A percentile compares a stretch with the other conserved stretches of the same genome.
Evolutionary conservation across 805 yeast genomes (phyloP).

Genomic region (Wickerhamomyces hampshirensis): DNA sequence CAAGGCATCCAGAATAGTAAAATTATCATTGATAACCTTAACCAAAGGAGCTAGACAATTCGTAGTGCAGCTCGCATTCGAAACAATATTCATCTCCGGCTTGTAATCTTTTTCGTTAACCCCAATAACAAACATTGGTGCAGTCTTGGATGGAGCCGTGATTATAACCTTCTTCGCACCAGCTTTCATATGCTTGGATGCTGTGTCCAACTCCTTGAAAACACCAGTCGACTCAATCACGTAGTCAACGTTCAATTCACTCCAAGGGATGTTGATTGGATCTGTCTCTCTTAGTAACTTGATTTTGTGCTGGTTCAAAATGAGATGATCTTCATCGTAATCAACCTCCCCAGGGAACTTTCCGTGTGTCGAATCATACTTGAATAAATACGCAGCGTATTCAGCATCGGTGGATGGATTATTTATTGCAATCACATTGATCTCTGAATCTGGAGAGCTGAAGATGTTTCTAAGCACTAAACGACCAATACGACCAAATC

Average conservation of each 20-base stretch:
- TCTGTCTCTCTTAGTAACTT: conserved; percentile 74
- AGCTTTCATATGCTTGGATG: conserved; percentile 77
- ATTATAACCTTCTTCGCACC: conserved; percentile 95
- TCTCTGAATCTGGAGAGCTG: conserved; percentile 35
- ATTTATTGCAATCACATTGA: conserved; percentile 82
- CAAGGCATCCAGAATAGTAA: conserved; percentile 86
- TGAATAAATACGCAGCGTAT: conserved; percentile 93
- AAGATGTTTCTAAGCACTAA: conserved; percentile 82
- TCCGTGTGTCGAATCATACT: conserved; percentile 93
- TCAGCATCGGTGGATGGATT: conserved; percentile 89
- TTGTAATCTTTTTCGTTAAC: conserved; percentile 81
- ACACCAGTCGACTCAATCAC: conserved; percentile 95
- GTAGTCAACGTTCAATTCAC: conserved; percentile 71
- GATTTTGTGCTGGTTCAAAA: conserved; percentile 67
- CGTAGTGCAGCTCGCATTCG: conserved; percentile 95
- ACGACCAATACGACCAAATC: conserved; percentile 94
- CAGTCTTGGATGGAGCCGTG: conserved; percentile 91
- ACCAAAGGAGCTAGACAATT: conserved; percentile 95
- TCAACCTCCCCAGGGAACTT: conserved; percentile 70
- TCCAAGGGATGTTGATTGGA: conserved; percentile 89
- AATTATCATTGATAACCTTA: conserved; percentile 79
- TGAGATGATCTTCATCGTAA: conserved; percentile 49
- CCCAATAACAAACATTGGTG: conserved; percentile 94
- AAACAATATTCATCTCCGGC: conserved; percentile 68
- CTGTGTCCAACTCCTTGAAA: conserved; percentile 78